Percentiles rank a stretch among this genome's conserved stretches.
Evolutionary conservation across 352 stramenopile species (phyloP).

Genomic region (Globisporangium nunn): DNA sequence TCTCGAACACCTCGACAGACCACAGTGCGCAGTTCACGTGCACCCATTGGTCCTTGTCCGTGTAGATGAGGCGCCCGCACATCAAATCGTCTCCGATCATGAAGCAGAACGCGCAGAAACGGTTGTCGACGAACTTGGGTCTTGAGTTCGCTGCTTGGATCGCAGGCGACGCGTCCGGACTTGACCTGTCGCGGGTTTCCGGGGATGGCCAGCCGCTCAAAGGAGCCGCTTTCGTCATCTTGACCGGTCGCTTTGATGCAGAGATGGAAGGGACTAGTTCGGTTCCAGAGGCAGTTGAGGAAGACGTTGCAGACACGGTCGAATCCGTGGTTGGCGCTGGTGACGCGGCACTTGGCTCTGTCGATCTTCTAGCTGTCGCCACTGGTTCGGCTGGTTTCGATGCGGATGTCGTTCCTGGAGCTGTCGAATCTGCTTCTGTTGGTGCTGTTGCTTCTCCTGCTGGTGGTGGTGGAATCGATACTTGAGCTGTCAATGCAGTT

Average conservation of each 20-base stretch:
- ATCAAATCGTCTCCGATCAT: slow-evolving; percentile 65
- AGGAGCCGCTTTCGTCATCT: slow-evolving; percentile 35
- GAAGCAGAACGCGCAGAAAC: slow-evolving; percentile 78
- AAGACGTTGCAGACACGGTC: neutral
- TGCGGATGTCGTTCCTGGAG: neutral
- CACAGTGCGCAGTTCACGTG: slow-evolving; percentile 91
- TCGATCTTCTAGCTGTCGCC: neutral
- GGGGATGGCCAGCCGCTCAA: slow-evolving; percentile 32
- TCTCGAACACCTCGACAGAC: slow-evolving; percentile 91
- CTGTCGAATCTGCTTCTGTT: neutral
- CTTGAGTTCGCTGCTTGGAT: neutral
- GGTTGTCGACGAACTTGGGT: slow-evolving; percentile 42
- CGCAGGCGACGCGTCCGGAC: neutral
- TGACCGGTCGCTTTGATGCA: neutral
- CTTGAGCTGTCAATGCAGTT: no score
- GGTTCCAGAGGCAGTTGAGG: neutral
- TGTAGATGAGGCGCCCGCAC: slow-evolving; percentile 77
- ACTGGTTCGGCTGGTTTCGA: neutral
- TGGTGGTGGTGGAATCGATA: no score
- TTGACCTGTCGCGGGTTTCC: neutral
- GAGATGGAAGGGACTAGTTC: neutral
- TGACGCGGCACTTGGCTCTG: neutral
- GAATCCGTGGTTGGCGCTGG: neutral
- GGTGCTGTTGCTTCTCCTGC: no score
- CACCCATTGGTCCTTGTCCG: slow-evolving; percentile 82